These are phyloP conservation scores for Pestalotiopsis sp. DNA, from an alignment of 2,329 filamentous ascomycete genomes.

Conservation along the genomic window DNA sequence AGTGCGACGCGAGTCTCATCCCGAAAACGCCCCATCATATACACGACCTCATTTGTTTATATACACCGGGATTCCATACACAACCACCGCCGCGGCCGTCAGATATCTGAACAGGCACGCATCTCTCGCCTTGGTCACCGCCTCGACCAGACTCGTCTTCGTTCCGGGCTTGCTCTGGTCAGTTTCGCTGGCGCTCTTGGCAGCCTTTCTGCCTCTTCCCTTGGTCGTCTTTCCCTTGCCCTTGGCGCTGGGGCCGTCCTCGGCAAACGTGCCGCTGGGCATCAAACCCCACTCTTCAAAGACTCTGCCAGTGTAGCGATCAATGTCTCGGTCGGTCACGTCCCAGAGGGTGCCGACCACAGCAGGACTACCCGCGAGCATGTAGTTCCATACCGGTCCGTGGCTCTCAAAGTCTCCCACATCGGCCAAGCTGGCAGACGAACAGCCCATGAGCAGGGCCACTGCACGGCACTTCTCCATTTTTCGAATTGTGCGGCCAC, in stretches of 20 bases:
- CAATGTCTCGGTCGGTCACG: conserved; percentile 96
- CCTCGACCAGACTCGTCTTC: conserved; percentile 70
- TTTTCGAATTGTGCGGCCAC: conserved; percentile 77
- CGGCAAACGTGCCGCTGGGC: conserved; percentile 44
- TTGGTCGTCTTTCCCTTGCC: conserved; percentile 26
- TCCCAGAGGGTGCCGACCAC: conserved; percentile 96
- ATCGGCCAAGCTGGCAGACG: conserved; percentile 78
- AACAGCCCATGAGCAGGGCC: conserved; percentile 92
- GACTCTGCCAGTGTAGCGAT: conserved; percentile 79
- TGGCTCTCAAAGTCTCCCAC: conserved; percentile 88
- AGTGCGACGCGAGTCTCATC: not conserved
- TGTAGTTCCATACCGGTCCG: conserved; percentile 88
- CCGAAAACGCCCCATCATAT: not conserved
- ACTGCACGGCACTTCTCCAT: conserved; percentile 75
- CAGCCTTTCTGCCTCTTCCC: conserved; percentile 29
- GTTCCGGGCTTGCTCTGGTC: conserved; percentile 28
- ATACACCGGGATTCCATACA: conserved; percentile 95
- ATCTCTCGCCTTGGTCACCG: conserved; percentile 72
- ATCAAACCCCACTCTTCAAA: conserved; percentile 88
- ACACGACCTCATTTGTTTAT: conserved; percentile 42
- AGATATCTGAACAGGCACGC: conserved; percentile 89
- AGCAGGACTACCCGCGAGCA: conserved; percentile 83
- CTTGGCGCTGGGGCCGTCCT: conserved; percentile 24
- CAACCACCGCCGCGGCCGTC: conserved; percentile 89
- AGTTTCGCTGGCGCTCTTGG: conserved; percentile 29